These are phyloP conservation scores for Sphaerostilbella broomeana DNA, from an alignment of 2,329 filamentous ascomycete genomes.

Conservation along the genomic window DNA sequence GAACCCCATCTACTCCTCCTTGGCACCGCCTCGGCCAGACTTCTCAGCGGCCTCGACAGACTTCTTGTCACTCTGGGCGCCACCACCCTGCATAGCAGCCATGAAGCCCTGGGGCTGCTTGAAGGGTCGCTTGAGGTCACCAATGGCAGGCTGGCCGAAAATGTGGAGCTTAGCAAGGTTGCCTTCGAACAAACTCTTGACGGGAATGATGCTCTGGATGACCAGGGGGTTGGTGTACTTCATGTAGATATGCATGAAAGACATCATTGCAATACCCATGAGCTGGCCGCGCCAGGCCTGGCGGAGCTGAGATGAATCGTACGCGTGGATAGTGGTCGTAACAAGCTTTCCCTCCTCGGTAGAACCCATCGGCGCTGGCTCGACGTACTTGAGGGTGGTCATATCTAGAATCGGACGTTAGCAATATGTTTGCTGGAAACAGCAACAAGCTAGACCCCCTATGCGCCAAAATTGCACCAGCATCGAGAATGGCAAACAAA, in stretches of 20 bases:
- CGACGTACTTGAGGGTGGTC: slow-evolving; percentile 97
- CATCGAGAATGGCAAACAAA: too few relatives aligned
- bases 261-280: slow-evolving; percentile 98
- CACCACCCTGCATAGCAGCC: slow-evolving; percentile 64
- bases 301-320: slow-evolving; percentile 83
- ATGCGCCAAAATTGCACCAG: too few relatives aligned
- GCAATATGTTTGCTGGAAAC: background rate
- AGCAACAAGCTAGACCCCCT: slow-evolving; percentile 13
- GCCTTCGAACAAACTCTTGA: slow-evolving; percentile 91
- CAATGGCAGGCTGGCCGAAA: slow-evolving; percentile 76
- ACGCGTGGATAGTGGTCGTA: slow-evolving; percentile 92
- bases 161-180: slow-evolving; percentile 96
- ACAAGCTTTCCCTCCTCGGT: slow-evolving; percentile 92
- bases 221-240: slow-evolving; percentile 99
- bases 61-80: slow-evolving; percentile 88
- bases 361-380: slow-evolving; percentile 88
- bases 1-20: slow-evolving; percentile 55
- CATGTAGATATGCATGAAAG: slow-evolving; percentile 97
- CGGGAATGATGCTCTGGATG: slow-evolving; percentile 96
- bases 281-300: slow-evolving; percentile 80
- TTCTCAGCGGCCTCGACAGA: slow-evolving; percentile 75
- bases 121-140: slow-evolving; percentile 93
- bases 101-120: slow-evolving; percentile 80
- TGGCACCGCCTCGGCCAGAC: slow-evolving; percentile 61
- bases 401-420: slow-evolving; percentile 58